These are phyloP conservation scores for Saturnispora diversa DNA, from an alignment of 805 yeast genomes.

Conservation along the genomic window DNA sequence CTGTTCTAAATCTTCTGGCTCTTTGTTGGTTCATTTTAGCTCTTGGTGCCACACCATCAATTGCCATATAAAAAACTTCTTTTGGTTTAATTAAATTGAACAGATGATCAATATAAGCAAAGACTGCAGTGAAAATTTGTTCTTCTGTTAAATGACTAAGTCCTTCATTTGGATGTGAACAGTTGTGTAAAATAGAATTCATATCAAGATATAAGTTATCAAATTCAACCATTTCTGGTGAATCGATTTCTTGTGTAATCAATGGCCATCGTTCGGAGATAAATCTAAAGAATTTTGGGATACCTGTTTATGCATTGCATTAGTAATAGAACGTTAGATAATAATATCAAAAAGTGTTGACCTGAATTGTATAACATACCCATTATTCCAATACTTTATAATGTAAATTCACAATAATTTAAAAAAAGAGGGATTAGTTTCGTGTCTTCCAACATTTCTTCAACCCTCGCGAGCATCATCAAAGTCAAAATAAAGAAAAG, in stretches of 20 bases:
- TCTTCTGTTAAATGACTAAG: constrained; percentile 71
- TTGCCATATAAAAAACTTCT: constrained; percentile 87
- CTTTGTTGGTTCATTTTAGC: constrained; percentile 99
- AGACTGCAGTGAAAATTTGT: constrained; percentile 86
- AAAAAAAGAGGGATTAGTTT: too few species aligned
- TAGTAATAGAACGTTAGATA: too few species aligned
- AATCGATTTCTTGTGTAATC: constrained; percentile 79
- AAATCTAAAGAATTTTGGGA: constrained; percentile 93
- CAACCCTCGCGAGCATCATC: constrained; percentile 1
- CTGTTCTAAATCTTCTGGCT: constrained; percentile 90
- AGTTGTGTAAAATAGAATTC: constrained; percentile 92
- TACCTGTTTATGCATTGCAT: too few species aligned
- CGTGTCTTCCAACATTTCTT: neutral
- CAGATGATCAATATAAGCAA: constrained; percentile 88
- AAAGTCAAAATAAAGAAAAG: too few species aligned
- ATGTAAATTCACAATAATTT: too few species aligned
- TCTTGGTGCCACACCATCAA: constrained; percentile 98
- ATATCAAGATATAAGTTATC: constrained; percentile 93
- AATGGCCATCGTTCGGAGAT: constrained; percentile 99
- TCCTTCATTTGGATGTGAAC: constrained; percentile 77
- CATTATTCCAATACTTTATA: too few species aligned
- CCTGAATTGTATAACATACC: too few species aligned
- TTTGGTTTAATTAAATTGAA: constrained; percentile 83
- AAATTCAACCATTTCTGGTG: constrained; percentile 79
- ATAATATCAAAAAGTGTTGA: too few species aligned